These are phyloP conservation scores for Zygotorulaspora sp. DNA, from an alignment of 805 yeast genomes.

Conservation along the genomic window DNA sequence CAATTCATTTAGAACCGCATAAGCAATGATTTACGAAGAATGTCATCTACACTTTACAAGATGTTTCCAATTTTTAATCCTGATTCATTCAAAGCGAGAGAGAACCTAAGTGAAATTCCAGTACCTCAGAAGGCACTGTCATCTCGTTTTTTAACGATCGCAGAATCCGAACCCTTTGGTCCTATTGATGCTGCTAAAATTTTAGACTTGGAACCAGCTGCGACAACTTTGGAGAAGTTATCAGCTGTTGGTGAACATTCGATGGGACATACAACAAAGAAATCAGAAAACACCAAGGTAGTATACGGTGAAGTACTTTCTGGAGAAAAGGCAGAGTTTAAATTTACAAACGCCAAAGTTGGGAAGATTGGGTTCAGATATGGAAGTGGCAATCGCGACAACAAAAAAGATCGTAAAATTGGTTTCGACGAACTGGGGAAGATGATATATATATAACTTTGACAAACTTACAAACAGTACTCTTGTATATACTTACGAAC, in stretches of 20 bases:
- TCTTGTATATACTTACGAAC: not conserved
- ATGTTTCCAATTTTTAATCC: slow-evolving; percentile 74
- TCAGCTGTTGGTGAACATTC: slow-evolving; percentile 54
- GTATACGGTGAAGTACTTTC: slow-evolving; percentile 55
- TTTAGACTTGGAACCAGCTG: slow-evolving; percentile 83
- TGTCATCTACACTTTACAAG: slow-evolving; percentile 60
- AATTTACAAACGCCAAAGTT: slow-evolving; percentile 70
- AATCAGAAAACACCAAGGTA: slow-evolving; percentile 34
- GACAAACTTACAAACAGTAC: not conserved
- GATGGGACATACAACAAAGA: slow-evolving; percentile 30
- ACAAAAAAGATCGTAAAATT: slow-evolving; percentile 73
- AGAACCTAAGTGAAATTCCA: slow-evolving; percentile 91
- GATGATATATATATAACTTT: slow-evolving; percentile 35
- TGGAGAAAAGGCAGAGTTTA: slow-evolving; percentile 69
- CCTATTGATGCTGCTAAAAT: slow-evolving; percentile 90
- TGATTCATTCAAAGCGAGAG: slow-evolving; percentile 38
- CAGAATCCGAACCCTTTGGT: slow-evolving; percentile 93
- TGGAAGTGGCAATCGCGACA: slow-evolving; percentile 86
- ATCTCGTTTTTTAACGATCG: slow-evolving; percentile 80
- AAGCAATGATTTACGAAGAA: slow-evolving; percentile 51
- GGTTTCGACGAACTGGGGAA: slow-evolving; percentile 67
- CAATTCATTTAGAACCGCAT: slow-evolving; percentile 40
- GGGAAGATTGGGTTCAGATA: slow-evolving; percentile 89
- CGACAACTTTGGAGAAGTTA: slow-evolving; percentile 64
- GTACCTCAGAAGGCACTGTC: slow-evolving; percentile 76